These are phyloP conservation scores for Xylaria sp. DNA, from an alignment of 2,329 filamentous ascomycete genomes.

Conservation along the genomic window DNA sequence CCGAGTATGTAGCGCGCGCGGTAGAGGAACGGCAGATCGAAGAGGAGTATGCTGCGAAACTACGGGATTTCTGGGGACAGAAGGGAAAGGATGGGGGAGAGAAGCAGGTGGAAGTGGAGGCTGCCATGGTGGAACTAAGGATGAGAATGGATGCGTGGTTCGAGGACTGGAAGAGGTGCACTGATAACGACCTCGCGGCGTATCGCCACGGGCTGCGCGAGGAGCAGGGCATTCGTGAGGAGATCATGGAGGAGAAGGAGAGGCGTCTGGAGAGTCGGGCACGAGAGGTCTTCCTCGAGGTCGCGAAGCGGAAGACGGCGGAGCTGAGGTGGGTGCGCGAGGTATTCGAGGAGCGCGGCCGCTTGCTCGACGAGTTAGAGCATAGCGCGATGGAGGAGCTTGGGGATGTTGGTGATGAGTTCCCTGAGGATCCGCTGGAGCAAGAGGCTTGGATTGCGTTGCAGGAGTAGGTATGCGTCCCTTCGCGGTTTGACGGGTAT, in stretches of 20 bases:
- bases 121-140: constrained; percentile 45
- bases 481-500: background rate
- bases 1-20: constrained; percentile 50
- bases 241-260: constrained; percentile 50
- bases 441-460: background rate
- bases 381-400: constrained; percentile 50
- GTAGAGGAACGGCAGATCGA: constrained; percentile 51
- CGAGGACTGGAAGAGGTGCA: constrained; percentile 49
- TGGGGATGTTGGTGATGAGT: constrained; percentile 37
- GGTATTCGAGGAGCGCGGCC: constrained; percentile 51
- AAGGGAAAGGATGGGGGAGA: no score
- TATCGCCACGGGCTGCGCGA: constrained; percentile 47
- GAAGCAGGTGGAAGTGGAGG: constrained; percentile 36
- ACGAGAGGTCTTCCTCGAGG: constrained; percentile 41
- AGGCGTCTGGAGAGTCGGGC: constrained; percentile 38
- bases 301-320: constrained; percentile 45
- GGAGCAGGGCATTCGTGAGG: constrained; percentile 47
- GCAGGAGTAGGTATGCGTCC: background rate
- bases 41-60: constrained; percentile 48
- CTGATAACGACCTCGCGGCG: constrained; percentile 47
- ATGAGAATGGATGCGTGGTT: constrained; percentile 50
- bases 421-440: constrained; percentile 29
- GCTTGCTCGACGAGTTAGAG: constrained; percentile 50
- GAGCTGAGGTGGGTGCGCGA: constrained; percentile 56
- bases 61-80: constrained; percentile 48